Base-by-base conservation (phyloP, 1,139 yeast genomes). In the Hyphopichia buzzinii region DNA sequence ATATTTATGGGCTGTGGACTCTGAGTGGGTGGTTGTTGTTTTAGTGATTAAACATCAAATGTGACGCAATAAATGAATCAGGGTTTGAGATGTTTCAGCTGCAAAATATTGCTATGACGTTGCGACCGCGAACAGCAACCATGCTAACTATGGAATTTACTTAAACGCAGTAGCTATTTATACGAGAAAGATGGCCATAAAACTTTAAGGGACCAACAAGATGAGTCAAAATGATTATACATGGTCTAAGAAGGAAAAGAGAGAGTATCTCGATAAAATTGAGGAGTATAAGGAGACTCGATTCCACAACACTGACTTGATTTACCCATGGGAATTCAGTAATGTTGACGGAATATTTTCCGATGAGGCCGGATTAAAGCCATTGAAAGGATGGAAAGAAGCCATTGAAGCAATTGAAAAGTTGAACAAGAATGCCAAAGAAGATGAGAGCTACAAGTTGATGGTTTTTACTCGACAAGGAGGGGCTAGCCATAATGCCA, bases 381-480 rank as follows among this genome's bases (percentile, higher is more conserved):
- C 54, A 25, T 43, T 58, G 33, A 54, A 58, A 41, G 45, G 58
- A 14, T 83, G 89, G 89, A 47, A 52, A 1, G 64, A 66, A 11
- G 57, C 79, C 15, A 40, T 58, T 4, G 31, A 37, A 0, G 61
- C 68, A 16, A 43, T 81, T 17, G 43, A 54, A 1, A 38, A 53
- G 8, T 58, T 80, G 48, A 78, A 79, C 44, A 45, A 42, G 2
- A 31, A 46, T 2, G 64, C 72, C 8, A 51, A 47, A 0, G 47
- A 47, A 1, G 64, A 74, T 39, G 77, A 62, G 30, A 50, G 52
- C 21, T 80, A 82, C 55, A 83, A 83, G 52, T 53, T 84, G 33
- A 47, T 84, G 13, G 74, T 79, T 37, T 64, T 81, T 35, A 89
- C 87, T 2, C 71, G 94, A 47, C 94, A 85, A 48, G 94, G 94